A percentile compares a stretch with the other conserved stretches of the same genome.
These are phyloP conservation scores for Zizania palustris DNA, from an alignment of 202 grass and related monocot genomes.

Conservation along the genomic window DNA sequence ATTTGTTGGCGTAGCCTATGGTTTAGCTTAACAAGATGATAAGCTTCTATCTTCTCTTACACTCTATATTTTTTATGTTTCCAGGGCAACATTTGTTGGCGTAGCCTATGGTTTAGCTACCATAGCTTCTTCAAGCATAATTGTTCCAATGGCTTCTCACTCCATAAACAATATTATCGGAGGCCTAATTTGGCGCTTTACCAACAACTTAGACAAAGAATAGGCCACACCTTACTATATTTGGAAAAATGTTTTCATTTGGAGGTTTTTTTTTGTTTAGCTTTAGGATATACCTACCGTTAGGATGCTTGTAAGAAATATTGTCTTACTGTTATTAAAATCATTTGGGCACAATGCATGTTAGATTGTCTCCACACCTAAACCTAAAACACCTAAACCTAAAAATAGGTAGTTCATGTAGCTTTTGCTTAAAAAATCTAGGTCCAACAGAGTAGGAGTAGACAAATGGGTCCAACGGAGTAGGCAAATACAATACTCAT, in stretches of 20 bases:
- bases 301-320: neutral
- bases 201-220: constrained; percentile 27
- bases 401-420: no score
- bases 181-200: constrained; percentile 67
- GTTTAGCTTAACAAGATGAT: constrained; percentile 33
- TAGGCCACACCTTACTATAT: constrained; percentile 4
- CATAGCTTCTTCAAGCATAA: constrained; percentile 69
- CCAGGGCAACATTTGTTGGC: constrained; percentile 89
- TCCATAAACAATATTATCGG: constrained; percentile 90
- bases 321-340: neutral
- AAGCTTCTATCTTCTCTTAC: constrained; percentile 13
- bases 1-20: constrained; percentile 84
- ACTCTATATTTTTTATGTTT: constrained; percentile 7
- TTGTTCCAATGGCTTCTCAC: constrained; percentile 83
- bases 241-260: constrained; percentile 4
- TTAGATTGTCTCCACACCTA: no score
- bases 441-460: no score
- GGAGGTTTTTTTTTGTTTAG: neutral
- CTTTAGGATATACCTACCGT: neutral
- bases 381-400: no score
- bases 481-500: no score
- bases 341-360: neutral
- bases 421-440: no score
- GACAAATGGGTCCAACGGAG: no score
- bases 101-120: constrained; percentile 80